Conservation (phyloP, 768 basidiomycete genomes). For the Boletus insuetus region DNA sequence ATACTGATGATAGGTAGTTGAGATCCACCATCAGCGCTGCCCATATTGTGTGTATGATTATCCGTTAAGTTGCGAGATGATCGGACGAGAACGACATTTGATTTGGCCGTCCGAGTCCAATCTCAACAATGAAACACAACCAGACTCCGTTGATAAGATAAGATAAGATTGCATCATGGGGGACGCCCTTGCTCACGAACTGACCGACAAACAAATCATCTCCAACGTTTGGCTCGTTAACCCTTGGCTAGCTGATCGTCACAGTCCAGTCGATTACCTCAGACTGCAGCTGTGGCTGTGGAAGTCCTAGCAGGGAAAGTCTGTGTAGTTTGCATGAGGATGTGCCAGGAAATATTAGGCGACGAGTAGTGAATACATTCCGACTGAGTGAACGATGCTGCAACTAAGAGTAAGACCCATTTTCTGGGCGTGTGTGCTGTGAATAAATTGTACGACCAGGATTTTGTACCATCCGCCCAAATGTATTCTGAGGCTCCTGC, state of each 20-base stretch:
- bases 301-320: not conserved
- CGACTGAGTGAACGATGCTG: slow-evolving; percentile 5
- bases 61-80: not conserved
- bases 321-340: not conserved
- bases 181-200: not conserved
- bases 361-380: slow-evolving; percentile 22
- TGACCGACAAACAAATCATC: too few species aligned
- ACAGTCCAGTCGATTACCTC: not conserved
- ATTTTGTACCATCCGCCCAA: slow-evolving; percentile 43
- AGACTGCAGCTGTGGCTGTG: not conserved
- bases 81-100: not conserved
- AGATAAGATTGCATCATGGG: slow-evolving; percentile 11
- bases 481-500: slow-evolving; percentile 40
- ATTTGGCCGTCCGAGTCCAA: not conserved
- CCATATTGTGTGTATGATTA: slow-evolving; percentile 8
- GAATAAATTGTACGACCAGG: slow-evolving; percentile 66
- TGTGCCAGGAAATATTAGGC: slow-evolving; percentile 15
- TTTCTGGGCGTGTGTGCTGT: slow-evolving; percentile 41
- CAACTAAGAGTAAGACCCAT: slow-evolving; percentile 25
- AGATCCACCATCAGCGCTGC: slow-evolving; percentile 2
- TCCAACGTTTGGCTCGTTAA: not conserved
- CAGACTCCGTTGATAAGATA: slow-evolving; percentile 15
- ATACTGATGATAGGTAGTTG: slow-evolving; percentile 72
- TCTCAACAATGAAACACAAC: not conserved
- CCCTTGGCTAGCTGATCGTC: not conserved